Evolutionary conservation across 768 basidiomycete genomes (phyloP), one percentile per base, ranked within the genome.

Genomic region (Termitomyces sp.): DNA sequence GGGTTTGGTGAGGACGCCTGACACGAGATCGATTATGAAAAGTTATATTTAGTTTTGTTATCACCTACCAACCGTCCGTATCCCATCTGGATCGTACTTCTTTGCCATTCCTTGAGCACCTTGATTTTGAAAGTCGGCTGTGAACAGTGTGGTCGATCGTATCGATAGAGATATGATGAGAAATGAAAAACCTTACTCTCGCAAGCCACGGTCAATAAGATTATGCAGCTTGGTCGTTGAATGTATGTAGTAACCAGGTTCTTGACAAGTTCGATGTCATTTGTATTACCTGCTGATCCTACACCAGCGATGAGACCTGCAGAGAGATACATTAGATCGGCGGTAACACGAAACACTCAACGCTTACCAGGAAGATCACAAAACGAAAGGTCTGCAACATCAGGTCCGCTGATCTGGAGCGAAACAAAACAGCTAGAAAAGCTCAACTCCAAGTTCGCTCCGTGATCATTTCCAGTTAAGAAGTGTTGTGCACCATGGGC

Each of bases 91-190:
- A 61, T 91, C 89, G 54, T 80, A 71, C 9, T 72, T 51, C 65
- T 84, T 86, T 0, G 87, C 83, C 0, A 92, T 72, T n/a, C 79
- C 74, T 59, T 87, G 84, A 0, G 89, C 89, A 0, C 85, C 86
- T 67, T 92, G 89, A 44, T 89, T 93, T 64, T 91, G 87, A 20
- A 88, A 89, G 60, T 93, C 89, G 54, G 88, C 91, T 92, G 49
- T 43, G 1, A 33, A 47, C 47, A 26, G 10, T n/a, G 46, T 59
- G 3, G 51, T 35, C 13, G 32, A 30, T 50, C 32, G 50, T 54
- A n/a, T 36, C 14, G 44, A 41, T 26, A 14, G 44, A 44, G 30
- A 23, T 7, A 0, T 16, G 0, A 6, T n/a, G 40, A 10, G 28
- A 47, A 32, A 12, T n/a, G 59, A 46, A 33, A 32, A 46, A 20